Evolutionary conservation across 306 rosid genomes (phyloP).

Genomic region (Delonix regia): DNA sequence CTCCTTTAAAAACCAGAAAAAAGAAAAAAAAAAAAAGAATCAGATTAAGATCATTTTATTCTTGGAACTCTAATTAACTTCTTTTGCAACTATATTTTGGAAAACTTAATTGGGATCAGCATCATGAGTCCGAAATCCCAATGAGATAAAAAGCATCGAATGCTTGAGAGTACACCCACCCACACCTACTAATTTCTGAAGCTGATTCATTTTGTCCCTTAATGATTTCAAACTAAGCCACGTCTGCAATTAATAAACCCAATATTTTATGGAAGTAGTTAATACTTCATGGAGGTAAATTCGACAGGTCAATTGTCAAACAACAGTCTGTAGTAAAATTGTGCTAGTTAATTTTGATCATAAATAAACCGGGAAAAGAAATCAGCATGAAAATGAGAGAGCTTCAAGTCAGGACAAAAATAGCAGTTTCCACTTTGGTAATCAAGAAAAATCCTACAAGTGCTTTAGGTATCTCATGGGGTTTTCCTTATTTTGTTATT

Average conservation of each 20-base stretch:
- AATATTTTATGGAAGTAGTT: not conserved
- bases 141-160: not conserved
- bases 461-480: not conserved
- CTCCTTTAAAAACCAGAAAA: not conserved
- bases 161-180: not conserved
- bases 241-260: not conserved
- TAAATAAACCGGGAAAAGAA: not conserved
- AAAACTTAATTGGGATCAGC: not conserved
- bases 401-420: not conserved
- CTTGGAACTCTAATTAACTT: not conserved
- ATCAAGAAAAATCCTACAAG: not conserved
- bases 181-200: not conserved
- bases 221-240: slow-evolving; percentile 1
- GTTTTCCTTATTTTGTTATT: not conserved
- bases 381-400: not conserved
- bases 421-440: not conserved
- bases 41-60: not conserved
- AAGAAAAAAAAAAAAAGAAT: not conserved
- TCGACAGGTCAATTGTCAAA: not conserved
- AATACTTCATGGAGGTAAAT: not conserved
- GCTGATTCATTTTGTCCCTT: not conserved
- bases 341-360: not conserved
- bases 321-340: not conserved
- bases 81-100: not conserved
- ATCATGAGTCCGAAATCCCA: not conserved